Evolutionary conservation across 345 rosid genomes (phyloP).

Genomic region (Gossypium bickii): DNA sequence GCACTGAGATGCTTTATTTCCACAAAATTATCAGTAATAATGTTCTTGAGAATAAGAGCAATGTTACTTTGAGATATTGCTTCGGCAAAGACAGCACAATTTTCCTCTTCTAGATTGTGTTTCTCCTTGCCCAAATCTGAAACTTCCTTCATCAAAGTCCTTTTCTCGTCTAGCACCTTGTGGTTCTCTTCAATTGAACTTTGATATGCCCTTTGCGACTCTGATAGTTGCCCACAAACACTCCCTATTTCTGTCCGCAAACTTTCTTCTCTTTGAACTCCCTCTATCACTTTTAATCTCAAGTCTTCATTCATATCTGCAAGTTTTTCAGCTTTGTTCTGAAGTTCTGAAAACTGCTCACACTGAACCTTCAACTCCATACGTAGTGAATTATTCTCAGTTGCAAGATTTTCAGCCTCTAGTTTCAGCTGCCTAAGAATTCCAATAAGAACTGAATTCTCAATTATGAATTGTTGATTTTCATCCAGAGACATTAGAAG

Average conservation of each 20-base stretch:
- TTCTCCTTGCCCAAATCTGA: slow-evolving; percentile 44
- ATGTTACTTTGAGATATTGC: slow-evolving; percentile 48
- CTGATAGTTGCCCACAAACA: slow-evolving; percentile 41
- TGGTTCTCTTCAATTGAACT: slow-evolving; percentile 46
- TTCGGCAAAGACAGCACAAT: slow-evolving; percentile 41
- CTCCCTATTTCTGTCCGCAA: slow-evolving; percentile 48
- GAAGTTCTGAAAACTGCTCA: slow-evolving; percentile 42
- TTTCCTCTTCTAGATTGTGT: slow-evolving; percentile 56
- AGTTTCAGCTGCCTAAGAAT: slow-evolving; percentile 56
- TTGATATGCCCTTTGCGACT: slow-evolving; percentile 37
- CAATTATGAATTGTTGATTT: slow-evolving; percentile 47
- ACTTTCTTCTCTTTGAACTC: slow-evolving; percentile 51
- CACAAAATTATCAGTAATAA: slow-evolving; percentile 39
- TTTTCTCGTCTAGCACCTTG: slow-evolving; percentile 48
- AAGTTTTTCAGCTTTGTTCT: slow-evolving; percentile 40
- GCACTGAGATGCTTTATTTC: slow-evolving; percentile 40
- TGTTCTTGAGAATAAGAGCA: slow-evolving; percentile 47
- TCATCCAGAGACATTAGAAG: slow-evolving; percentile 47
- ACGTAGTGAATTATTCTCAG: slow-evolving; percentile 41
- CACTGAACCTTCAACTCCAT: slow-evolving; percentile 42
- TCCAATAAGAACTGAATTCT: slow-evolving; percentile 56
- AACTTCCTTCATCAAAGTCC: slow-evolving; percentile 36
- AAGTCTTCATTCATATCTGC: slow-evolving; percentile 42
- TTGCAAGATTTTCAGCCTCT: slow-evolving; percentile 50
- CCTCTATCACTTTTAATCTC: slow-evolving; percentile 41